Evolutionary conservation across 495 filamentous ascomycete genomes (phyloP), one percentile per base, ranked within the genome.

Genomic region (Aeminium ludgeri): DNA sequence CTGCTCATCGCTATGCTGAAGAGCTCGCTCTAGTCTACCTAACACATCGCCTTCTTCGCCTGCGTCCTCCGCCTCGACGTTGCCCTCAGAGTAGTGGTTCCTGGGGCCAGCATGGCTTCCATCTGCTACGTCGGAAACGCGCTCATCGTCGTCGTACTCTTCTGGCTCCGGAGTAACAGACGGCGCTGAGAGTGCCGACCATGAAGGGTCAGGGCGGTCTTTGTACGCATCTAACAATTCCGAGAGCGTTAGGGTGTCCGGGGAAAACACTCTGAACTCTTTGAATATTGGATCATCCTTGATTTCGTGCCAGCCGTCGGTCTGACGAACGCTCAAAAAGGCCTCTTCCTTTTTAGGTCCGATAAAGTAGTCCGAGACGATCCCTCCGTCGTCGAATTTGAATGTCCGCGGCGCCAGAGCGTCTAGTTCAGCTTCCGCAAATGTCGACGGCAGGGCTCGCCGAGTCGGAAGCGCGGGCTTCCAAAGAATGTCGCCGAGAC

Each of bases 321-420:
- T 60, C 47, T 62, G 52, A 30, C 55, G 37, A 2, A 62, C 44
- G 34, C 57, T 54, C 13, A 57, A 38, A 35, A 52, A 49, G 2
- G 45, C 45, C 35, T 60, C 56, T 13, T 57, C 40, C 1, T 44
- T 36, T 20, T 56, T 57, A 10, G 44, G 44, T 0, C 41, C 12
- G n/a, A 50, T 58, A 40, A 59, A 60, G 41, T 60, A 60, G 4
- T 53, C 55, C 3, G 57, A 60, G 10, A 59, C 52, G n/a, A 52
- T 56, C 28, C 55, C 50, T 13, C 51, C 57, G 30, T 60, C 58
- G 6, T 34, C 41, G 1, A 54, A 20, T 13, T 44, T 45, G 15
- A 45, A 38, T 11, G 44, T 36, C 6, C 46, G 46, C 15, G 49
- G 46, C 12, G 52, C 50, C 34, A 54, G 27, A n/a, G 48, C 50